Evolutionary conservation across 352 stramenopile species (phyloP).

Genomic region (Plasmopara viticola): DNA sequence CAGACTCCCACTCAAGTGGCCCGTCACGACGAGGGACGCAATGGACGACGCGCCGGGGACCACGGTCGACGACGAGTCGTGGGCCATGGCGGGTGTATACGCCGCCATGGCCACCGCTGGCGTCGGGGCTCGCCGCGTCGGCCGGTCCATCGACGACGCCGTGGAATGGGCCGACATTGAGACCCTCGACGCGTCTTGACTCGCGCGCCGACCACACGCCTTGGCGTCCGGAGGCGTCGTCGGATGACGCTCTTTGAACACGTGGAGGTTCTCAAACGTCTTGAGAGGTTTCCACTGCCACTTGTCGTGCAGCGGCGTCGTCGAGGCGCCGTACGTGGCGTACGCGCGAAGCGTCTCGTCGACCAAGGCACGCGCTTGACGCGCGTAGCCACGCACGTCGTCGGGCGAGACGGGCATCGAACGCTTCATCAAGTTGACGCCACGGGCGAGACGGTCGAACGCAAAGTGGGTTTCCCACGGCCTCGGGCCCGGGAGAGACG

Average conservation of each 20-base stretch:
- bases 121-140: constrained; percentile 1
- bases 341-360: constrained; percentile 20
- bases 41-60: constrained; percentile 8
- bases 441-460: too few relatives aligned
- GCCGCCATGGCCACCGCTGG: constrained; percentile 25
- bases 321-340: constrained; percentile 9
- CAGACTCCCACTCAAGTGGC: constrained; percentile 24
- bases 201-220: constrained; percentile 4
- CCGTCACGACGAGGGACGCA: constrained; percentile 19
- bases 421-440: too few relatives aligned
- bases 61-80: constrained; percentile 3
- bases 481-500: too few relatives aligned
- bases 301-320: constrained; percentile 24
- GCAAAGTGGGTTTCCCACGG: too few relatives aligned
- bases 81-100: constrained; percentile 17
- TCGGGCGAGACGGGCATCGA: constrained; percentile 11
- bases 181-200: constrained; percentile 1
- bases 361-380: constrained; percentile 20
- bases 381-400: constrained; percentile 12
- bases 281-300: constrained; percentile 30
- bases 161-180: constrained; percentile 7
- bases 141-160: constrained; percentile 2
- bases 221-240: constrained; percentile 3
- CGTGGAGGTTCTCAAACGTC: constrained; percentile 19
- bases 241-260: constrained; percentile 31